phyloP scores from a whole-genome alignment of 1,139 yeast genomes.

The Magnusiomyces fungicola region DNA sequence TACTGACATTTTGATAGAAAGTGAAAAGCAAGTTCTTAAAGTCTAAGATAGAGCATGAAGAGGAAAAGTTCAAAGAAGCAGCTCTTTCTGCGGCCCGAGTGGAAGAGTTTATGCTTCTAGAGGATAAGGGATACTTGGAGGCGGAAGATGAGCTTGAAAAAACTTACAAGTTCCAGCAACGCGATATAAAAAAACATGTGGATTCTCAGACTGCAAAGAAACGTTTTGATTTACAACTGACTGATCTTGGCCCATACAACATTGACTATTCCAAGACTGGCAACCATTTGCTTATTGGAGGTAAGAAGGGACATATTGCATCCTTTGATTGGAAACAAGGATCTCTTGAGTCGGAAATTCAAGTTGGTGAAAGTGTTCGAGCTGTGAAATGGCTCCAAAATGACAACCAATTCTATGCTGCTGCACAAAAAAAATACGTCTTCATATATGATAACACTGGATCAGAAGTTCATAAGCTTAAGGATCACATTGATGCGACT shows the following conservation, averaged over 20 bases:
- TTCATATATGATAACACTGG: conserved; percentile 90
- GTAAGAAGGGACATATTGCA: conserved; percentile 91
- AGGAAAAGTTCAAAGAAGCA: conserved; percentile 70
- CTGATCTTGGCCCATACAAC: conserved; percentile 80
- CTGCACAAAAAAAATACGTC: conserved; percentile 91
- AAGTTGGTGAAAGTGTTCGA: conserved; percentile 80
- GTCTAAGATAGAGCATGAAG: conserved; percentile 58
- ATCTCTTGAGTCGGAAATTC: conserved; percentile 66
- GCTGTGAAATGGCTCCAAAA: conserved; percentile 87
- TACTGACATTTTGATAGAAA: conserved; percentile 7
- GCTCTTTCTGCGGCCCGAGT: conserved; percentile 65
- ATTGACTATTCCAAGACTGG: conserved; percentile 84
- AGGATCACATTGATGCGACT: conserved; percentile 82
- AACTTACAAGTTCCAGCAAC: conserved; percentile 78
- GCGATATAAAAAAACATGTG: conserved; percentile 69
- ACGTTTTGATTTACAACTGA: conserved; percentile 63
- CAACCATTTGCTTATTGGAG: conserved; percentile 74
- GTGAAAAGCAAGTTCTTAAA: conserved; percentile 53
- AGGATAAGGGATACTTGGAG: conserved; percentile 78
- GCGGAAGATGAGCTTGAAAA: conserved; percentile 88
- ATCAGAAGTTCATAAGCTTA: conserved; percentile 82
- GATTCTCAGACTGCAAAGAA: conserved; percentile 66
- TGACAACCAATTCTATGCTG: conserved; percentile 83
- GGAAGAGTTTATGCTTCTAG: conserved; percentile 78
- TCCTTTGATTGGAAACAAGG: conserved; percentile 96